Percentiles rank a stretch among this genome's conserved stretches.
phyloP scores from a whole-genome alignment of 73 alveolate species.

The Symbiodinium natans region DNA sequence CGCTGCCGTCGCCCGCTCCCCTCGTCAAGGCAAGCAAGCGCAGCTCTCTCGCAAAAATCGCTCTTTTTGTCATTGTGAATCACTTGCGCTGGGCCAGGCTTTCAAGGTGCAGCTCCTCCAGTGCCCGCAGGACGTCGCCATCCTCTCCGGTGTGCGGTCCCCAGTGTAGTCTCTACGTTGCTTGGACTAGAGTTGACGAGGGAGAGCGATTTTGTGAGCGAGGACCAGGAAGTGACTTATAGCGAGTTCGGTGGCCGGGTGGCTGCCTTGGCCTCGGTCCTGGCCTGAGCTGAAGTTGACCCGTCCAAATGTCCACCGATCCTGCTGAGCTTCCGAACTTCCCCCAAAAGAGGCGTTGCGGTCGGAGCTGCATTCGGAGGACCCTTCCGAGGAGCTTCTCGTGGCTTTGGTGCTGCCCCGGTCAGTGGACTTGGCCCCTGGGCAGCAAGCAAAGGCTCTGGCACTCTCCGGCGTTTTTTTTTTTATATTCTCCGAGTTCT shows the following conservation, averaged over 20 bases:
- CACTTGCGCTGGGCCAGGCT: background rate
- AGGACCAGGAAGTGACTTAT: constrained; percentile 59
- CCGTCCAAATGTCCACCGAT: too few species aligned
- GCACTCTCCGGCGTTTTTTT: too few species aligned
- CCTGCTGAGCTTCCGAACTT: too few species aligned
- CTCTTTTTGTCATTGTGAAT: background rate
- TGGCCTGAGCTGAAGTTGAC: background rate
- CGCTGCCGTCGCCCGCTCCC: constrained; percentile 25
- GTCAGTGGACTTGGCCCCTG: constrained; percentile 83
- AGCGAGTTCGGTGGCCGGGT: constrained; percentile 38
- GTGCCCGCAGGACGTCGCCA: constrained; percentile 26
- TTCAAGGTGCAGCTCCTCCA: constrained; percentile 67
- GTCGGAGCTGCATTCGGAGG: background rate
- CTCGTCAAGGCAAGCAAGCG: constrained; percentile 47
- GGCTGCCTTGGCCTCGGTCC: constrained; percentile 25
- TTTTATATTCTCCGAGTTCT: too few species aligned
- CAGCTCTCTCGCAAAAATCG: too few species aligned
- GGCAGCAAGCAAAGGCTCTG: too few species aligned
- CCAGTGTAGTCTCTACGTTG: background rate
- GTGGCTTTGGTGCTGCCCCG: constrained; percentile 76
- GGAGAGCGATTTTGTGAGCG: background rate
- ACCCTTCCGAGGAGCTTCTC: background rate
- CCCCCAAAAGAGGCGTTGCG: too few species aligned
- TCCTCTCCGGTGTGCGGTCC: constrained; percentile 6
- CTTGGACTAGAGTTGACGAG: background rate